phyloP scores from a whole-genome alignment of 352 stramenopile species.

The Phytophthora tubulina region DNA sequence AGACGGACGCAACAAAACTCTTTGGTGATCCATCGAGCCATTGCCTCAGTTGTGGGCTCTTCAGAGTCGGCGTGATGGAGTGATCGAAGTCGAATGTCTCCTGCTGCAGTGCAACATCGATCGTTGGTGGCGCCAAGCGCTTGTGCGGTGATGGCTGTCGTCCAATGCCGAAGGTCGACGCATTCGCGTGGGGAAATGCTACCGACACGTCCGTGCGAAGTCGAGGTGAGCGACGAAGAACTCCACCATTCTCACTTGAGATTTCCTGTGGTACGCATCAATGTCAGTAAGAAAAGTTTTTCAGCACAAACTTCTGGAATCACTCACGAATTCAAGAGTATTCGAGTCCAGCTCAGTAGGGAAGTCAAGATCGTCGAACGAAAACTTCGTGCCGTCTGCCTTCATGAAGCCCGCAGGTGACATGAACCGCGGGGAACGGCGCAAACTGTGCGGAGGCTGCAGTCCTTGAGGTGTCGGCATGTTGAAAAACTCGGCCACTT shows the following conservation, averaged over 20 bases:
- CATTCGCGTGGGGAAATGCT: slow-evolving; percentile 74
- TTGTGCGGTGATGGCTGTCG: slow-evolving; percentile 76
- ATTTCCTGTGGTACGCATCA: slow-evolving; percentile 59
- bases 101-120: slow-evolving; percentile 83
- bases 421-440: slow-evolving; percentile 79
- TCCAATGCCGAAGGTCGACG: slow-evolving; percentile 55
- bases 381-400: slow-evolving; percentile 82
- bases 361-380: slow-evolving; percentile 86
- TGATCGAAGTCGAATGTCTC: slow-evolving; percentile 90
- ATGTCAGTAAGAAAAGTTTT: slow-evolving; percentile 15
- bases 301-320: neutral
- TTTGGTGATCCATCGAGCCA: slow-evolving; percentile 88
- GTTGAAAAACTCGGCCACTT: slow-evolving; percentile 88
- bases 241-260: slow-evolving; percentile 60
- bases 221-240: slow-evolving; percentile 80
- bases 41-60: slow-evolving; percentile 85
- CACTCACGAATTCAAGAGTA: slow-evolving; percentile 81
- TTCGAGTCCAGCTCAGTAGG: slow-evolving; percentile 76
- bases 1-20: slow-evolving; percentile 85
- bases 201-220: slow-evolving; percentile 86
- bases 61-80: slow-evolving; percentile 88
- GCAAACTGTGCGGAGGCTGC: slow-evolving; percentile 74
- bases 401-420: slow-evolving; percentile 78
- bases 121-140: slow-evolving; percentile 73
- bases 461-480: slow-evolving; percentile 70